Conservation (phyloP, 2,329 filamentous ascomycete species). For the Ceratocystis colombiana region DNA sequence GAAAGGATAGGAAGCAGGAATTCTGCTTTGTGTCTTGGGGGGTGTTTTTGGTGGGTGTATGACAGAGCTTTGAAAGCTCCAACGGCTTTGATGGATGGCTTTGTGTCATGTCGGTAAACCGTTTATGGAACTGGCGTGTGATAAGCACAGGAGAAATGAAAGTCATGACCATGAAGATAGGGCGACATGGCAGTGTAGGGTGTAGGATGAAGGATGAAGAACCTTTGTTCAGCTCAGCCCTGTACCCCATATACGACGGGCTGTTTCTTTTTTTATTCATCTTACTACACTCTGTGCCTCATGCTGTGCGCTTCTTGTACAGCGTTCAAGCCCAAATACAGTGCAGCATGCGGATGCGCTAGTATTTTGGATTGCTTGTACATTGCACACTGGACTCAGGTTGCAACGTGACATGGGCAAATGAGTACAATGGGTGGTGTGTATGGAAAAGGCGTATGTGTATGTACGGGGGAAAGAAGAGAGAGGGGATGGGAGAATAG, state of each 20-base stretch:
- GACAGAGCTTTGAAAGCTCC: background rate
- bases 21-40: background rate
- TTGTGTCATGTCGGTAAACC: constrained; percentile 6
- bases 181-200: background rate
- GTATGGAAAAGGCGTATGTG: background rate
- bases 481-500: background rate
- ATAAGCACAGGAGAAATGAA: background rate
- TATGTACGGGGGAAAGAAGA: background rate
- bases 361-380: background rate
- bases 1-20: background rate
- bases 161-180: background rate
- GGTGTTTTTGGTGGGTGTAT: background rate
- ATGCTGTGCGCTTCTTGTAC: background rate
- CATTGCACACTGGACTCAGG: background rate
- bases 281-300: background rate
- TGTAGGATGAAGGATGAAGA: constrained; percentile 6
- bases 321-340: background rate
- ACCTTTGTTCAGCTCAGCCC: constrained; percentile 13
- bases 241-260: constrained; percentile 1
- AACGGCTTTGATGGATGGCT: background rate
- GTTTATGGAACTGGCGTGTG: background rate
- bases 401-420: constrained; percentile 11
- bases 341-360: background rate
- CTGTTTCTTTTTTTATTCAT: constrained; percentile 4
- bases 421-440: background rate